Percentiles rank a stretch among this genome's conserved stretches.
Conservation (phyloP, 176 grass and related monocot genomes). For the Cenchrus purpureus region DNA sequence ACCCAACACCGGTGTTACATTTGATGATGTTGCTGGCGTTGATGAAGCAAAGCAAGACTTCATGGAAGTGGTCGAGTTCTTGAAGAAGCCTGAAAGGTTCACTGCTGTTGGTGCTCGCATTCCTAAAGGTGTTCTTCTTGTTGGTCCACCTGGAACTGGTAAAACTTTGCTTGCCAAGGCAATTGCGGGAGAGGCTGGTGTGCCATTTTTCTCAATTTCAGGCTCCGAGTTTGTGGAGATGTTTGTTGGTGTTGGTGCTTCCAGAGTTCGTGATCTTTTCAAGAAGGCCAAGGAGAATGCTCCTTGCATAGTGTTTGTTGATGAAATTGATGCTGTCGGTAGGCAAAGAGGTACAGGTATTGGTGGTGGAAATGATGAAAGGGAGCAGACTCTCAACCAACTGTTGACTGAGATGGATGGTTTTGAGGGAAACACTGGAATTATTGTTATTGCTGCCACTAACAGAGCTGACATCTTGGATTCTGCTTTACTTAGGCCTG, state of each 20-base stretch:
- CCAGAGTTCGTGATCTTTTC: constrained; percentile 94
- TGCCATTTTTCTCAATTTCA: constrained; percentile 97
- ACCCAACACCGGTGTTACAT: constrained; percentile 95
- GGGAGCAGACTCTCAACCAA: constrained; percentile 91
- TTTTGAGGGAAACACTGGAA: constrained; percentile 92
- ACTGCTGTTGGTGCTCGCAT: constrained; percentile 97
- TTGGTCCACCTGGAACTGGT: constrained; percentile 93
- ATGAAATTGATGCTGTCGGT: constrained; percentile 94
- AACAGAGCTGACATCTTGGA: constrained; percentile 97
- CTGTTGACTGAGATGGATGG: constrained; percentile 96
- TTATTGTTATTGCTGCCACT: constrained; percentile 97
- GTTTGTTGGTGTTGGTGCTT: constrained; percentile 98
- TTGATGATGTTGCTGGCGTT: constrained; percentile 93
- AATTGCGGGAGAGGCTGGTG: constrained; percentile 95
- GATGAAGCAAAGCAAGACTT: constrained; percentile 98
- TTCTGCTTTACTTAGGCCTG: constrained; percentile 94
- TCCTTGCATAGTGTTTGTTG: constrained; percentile 96
- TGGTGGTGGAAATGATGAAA: constrained; percentile 94
- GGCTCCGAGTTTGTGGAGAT: constrained; percentile 99
- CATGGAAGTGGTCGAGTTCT: constrained; percentile 98
- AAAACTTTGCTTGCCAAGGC: constrained; percentile 98
- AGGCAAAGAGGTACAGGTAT: constrained; percentile 93
- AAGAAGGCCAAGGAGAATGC: constrained; percentile 99
- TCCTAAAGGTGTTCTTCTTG: constrained; percentile 97
- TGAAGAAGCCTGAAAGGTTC: constrained; percentile 97